Evolutionary conservation across 768 basidiomycete genomes (phyloP).

Genomic region (Clitopilus passeckerianus): DNA sequence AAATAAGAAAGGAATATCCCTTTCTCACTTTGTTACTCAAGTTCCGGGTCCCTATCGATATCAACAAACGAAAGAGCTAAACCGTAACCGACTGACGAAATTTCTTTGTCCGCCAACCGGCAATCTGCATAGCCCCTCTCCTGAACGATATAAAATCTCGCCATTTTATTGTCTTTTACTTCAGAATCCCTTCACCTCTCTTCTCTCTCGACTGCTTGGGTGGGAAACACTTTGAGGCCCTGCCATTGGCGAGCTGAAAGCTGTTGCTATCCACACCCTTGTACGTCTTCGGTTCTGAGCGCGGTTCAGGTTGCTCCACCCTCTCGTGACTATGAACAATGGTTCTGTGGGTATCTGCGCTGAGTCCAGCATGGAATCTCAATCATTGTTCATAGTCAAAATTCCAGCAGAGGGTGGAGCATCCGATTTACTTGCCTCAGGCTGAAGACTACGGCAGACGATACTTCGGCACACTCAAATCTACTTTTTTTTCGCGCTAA

Average conservation of each 20-base stretch:
- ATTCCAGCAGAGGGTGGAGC: slow-evolving; percentile 1
- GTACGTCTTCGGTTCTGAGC: background rate
- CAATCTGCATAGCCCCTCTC: background rate
- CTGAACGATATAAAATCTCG: background rate
- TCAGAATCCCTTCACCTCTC: background rate
- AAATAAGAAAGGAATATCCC: background rate
- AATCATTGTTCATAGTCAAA: background rate
- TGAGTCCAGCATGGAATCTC: background rate
- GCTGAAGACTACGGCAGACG: background rate
- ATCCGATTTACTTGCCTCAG: background rate
- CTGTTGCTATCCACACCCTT: background rate
- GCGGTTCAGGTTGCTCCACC: background rate
- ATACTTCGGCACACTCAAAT: background rate
- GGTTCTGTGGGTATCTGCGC: background rate
- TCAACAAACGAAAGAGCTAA: background rate
- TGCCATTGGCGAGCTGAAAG: background rate
- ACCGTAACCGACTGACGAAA: background rate
- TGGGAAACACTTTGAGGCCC: background rate
- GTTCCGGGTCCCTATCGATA: background rate
- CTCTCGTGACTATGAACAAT: background rate
- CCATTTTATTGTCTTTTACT: background rate
- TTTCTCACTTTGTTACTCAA: background rate
- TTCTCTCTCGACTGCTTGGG: background rate
- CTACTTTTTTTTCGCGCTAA: background rate
- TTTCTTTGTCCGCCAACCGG: background rate